A percentile compares a stretch with the other conserved stretches of the same genome.
Conservation (phyloP, 768 basidiomycete species). For the Leccinum truebloodii region DNA sequence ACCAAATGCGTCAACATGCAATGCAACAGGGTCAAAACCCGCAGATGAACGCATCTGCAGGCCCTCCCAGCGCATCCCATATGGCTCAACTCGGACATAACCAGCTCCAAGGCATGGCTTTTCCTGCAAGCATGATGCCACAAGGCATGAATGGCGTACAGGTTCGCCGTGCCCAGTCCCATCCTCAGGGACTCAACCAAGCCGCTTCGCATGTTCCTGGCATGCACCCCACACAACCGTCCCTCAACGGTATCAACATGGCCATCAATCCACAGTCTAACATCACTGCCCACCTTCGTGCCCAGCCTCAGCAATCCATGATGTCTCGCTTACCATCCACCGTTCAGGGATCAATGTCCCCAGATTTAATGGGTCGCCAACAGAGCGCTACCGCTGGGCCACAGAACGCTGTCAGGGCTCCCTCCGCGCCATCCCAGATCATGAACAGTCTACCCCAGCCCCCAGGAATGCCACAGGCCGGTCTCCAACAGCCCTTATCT, state of each 20-base stretch:
- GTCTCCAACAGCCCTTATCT: conserved; percentile 32
- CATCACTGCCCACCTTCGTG: conserved; percentile 40
- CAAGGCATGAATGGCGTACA: conserved; percentile 36
- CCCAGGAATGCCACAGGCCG: conserved; percentile 31
- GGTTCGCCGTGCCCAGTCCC: conserved; percentile 58
- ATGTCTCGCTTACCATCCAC: conserved; percentile 33
- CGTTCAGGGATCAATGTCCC: conserved; percentile 41
- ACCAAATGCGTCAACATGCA: conserved; percentile 37
- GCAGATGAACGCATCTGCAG: conserved; percentile 35
- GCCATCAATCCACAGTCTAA: conserved; percentile 45
- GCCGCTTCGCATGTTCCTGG: conserved; percentile 35
- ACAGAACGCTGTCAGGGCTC: conserved; percentile 44
- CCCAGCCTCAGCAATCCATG: conserved; percentile 38
- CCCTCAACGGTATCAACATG: conserved; percentile 42
- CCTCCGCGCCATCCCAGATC: conserved; percentile 46
- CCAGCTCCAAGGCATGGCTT: conserved; percentile 44
- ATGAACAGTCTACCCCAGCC: conserved; percentile 48
- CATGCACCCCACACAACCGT: conserved; percentile 39
- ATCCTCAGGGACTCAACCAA: conserved; percentile 50
- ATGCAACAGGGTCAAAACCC: conserved; percentile 41
- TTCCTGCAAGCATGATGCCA: conserved; percentile 44
- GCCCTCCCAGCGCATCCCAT: conserved; percentile 30
- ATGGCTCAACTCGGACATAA: conserved; percentile 34
- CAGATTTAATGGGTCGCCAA: conserved; percentile 47
- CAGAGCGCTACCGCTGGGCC: conserved; percentile 41